A percentile compares a stretch with the other conserved stretches of the same genome.
Conservation (phyloP, 495 filamentous ascomycete genomes). For the Astrothelium subdiscretum region DNA sequence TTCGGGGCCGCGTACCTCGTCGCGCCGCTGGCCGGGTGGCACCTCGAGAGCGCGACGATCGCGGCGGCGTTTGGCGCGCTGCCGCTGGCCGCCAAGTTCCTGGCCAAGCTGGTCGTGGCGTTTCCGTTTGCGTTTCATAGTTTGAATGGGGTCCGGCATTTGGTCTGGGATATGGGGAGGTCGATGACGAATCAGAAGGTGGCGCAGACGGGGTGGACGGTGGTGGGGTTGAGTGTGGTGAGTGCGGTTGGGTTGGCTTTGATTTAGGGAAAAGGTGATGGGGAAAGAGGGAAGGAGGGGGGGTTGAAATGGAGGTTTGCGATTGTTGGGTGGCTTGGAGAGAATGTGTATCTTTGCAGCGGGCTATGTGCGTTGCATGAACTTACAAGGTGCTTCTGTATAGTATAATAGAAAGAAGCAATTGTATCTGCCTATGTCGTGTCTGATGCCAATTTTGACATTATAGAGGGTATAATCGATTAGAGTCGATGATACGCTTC, state of each 20-base stretch:
- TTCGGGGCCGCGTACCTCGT: slow-evolving; percentile 76
- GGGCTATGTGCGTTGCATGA: background rate
- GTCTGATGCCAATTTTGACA: background rate
- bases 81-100: slow-evolving; percentile 54
- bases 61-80: slow-evolving; percentile 66
- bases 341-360: background rate
- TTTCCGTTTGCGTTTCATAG: slow-evolving; percentile 81
- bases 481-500: background rate
- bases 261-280: slow-evolving; percentile 22
- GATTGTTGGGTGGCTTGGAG: too few relatives aligned
- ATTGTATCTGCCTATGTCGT: background rate
- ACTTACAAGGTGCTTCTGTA: background rate
- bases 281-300: background rate
- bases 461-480: background rate
- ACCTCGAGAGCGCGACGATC: slow-evolving; percentile 69
- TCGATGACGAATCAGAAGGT: slow-evolving; percentile 60
- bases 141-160: slow-evolving; percentile 81
- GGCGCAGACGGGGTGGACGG: slow-evolving; percentile 60
- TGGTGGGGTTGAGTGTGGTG: slow-evolving; percentile 56
- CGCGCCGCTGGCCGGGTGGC: slow-evolving; percentile 68
- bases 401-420: background rate
- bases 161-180: slow-evolving; percentile 69
- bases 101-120: slow-evolving; percentile 60
- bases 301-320: background rate
- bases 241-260: slow-evolving; percentile 52